Evolutionary conservation across 306 rosid genomes (phyloP), one percentile per base, ranked within the genome.

Genomic region (Gastrolobium bilobum): DNA sequence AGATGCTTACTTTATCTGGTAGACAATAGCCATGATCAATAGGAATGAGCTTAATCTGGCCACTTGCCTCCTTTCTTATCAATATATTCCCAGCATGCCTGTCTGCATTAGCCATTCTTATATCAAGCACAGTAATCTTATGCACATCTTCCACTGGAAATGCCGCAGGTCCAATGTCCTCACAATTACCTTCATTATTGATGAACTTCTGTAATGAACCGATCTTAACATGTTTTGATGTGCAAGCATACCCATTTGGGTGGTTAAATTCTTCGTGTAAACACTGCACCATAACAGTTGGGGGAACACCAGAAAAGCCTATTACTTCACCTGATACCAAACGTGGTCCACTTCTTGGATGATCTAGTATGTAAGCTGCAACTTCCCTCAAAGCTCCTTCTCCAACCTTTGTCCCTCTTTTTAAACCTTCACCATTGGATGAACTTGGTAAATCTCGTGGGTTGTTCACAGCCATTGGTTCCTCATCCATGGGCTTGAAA

Each of bases 401-500:
- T 14, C 89, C 86, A 6, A 88, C 90, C 85, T 77, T 87, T 54
- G 88, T 85, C 20, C 90, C 90, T 73, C 80, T 85, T 63, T 80
- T 80, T 40, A 85, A 71, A 14, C 90, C 85, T 72, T 94, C 97
- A 1, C 96, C 94, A 46, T 89, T 88, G 3, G 82, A 11, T 14
- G 98, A 94, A 85, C 81, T 14, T 2, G 97, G 97, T 71, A 94
- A 85, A 10, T 92, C 92, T 52, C 91, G 75, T 0, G 98, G 98
- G 79, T 94, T 94, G 86, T 91, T 88, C 71, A 69, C 76, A 39
- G 98, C 97, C 98, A 90, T 94, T 51, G 97, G 97, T 86, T 94
- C 97, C 85, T 92, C 98, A 73, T 94, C 98, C 79, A 86, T 82
- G 1, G 98, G 97, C 90, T 94, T 94, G 70, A 94, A 94, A 43